These are phyloP conservation scores for Chamaecyparis obtusa DNA, from an alignment of 75 land plant genomes.

Conservation along the genomic window DNA sequence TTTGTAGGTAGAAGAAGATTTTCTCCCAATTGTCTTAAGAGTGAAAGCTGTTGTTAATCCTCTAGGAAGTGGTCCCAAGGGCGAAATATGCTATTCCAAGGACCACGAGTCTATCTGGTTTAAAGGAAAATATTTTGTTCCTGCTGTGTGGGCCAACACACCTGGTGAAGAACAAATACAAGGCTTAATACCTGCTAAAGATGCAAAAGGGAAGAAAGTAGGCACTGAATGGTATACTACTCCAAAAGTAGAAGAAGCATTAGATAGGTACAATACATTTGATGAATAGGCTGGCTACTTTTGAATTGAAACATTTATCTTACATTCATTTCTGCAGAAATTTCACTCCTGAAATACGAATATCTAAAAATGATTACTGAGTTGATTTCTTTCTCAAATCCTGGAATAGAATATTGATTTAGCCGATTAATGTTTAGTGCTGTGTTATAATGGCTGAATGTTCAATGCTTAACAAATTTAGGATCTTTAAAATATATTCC, in stretches of 20 bases:
- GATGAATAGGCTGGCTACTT: not conserved
- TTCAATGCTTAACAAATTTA: not conserved
- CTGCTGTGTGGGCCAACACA: slow-evolving; percentile 74
- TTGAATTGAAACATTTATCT: not conserved
- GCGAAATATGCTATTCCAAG: slow-evolving; percentile 71
- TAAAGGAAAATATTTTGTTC: slow-evolving; percentile 76
- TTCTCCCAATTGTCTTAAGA: slow-evolving; percentile 69
- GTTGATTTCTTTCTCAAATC: not conserved
- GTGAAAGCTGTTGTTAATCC: slow-evolving; percentile 55
- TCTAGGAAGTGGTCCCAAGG: slow-evolving; percentile 61
- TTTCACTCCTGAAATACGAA: not conserved
- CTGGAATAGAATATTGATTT: not conserved
- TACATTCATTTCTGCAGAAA: not conserved
- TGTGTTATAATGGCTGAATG: not conserved
- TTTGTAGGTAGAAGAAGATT: slow-evolving; percentile 61
- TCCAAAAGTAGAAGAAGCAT: slow-evolving; percentile 61
- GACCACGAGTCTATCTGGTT: slow-evolving; percentile 92
- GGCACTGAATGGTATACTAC: slow-evolving; percentile 92
- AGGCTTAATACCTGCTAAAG: slow-evolving; percentile 59
- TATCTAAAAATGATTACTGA: not conserved
- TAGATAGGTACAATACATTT: slow-evolving; percentile 39
- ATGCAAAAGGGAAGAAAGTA: slow-evolving; percentile 84
- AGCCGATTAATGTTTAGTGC: not conserved
- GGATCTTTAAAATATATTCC: not conserved
- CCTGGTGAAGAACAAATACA: slow-evolving; percentile 89